A percentile compares a stretch with the other conserved stretches of the same genome.
Conservation (phyloP, 345 rosid species). For the Luvunga scandens region DNA sequence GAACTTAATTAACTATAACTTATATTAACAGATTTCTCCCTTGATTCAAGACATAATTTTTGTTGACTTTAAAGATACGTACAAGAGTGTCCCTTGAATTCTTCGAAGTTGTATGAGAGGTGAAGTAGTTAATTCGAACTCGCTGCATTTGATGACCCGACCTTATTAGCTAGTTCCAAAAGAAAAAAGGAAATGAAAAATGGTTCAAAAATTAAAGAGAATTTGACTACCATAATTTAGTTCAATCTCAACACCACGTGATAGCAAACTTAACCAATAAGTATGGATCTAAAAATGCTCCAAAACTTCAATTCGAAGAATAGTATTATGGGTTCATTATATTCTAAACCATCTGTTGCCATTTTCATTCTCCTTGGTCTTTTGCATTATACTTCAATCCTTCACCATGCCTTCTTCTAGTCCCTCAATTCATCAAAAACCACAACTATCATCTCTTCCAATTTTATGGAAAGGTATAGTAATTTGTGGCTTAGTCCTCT, state of each 20-base stretch:
- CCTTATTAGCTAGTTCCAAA: background rate
- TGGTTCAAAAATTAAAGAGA: background rate
- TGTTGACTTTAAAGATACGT: background rate
- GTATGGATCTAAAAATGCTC: background rate
- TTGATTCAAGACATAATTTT: too few relatives aligned
- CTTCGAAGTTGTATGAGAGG: background rate
- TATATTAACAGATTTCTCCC: too few relatives aligned
- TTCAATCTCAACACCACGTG: background rate
- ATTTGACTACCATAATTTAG: background rate
- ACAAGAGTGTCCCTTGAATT: background rate
- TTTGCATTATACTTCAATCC: background rate
- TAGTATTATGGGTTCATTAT: background rate
- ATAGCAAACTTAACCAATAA: background rate
- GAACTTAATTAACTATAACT: too few relatives aligned
- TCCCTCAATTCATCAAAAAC: constrained; percentile 9
- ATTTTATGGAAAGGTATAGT: constrained; percentile 15
- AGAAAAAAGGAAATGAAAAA: background rate
- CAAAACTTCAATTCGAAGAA: background rate
- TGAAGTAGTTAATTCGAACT: background rate
- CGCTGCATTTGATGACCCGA: background rate
- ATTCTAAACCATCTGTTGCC: background rate
- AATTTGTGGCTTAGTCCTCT: constrained; percentile 18
- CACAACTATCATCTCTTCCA: constrained; percentile 6
- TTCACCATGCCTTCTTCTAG: constrained; percentile 14
- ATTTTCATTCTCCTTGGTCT: too few relatives aligned